Percentiles rank a stretch among this genome's conserved stretches.
Conservation (phyloP, 2,329 filamentous ascomycete species). For the Rutstroemia sp. region DNA sequence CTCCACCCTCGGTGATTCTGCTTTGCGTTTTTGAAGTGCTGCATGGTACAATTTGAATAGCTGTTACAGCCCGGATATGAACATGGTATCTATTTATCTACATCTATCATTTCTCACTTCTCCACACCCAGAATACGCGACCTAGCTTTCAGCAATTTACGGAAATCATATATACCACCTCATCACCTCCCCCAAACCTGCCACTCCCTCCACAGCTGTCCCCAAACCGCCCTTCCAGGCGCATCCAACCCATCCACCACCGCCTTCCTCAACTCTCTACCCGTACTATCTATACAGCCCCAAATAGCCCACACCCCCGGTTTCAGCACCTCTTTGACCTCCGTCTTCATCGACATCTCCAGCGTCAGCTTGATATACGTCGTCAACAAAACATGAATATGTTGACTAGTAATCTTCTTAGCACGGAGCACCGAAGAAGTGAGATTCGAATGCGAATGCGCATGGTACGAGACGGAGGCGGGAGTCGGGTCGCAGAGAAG, state of each 20-base stretch:
- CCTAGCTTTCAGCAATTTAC: no score
- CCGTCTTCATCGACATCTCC: slow-evolving; percentile 43
- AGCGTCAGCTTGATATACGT: slow-evolving; percentile 55
- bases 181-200: slow-evolving; percentile 50
- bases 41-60: no score
- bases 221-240: slow-evolving; percentile 51
- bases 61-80: no score
- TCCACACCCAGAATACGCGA: no score
- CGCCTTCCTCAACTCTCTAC: slow-evolving; percentile 45
- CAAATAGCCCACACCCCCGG: slow-evolving; percentile 52
- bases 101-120: no score
- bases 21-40: no score
- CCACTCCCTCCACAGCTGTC: slow-evolving; percentile 51
- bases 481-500: slow-evolving; percentile 53
- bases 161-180: no score
- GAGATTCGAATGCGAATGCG: slow-evolving; percentile 38
- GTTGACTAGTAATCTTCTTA: slow-evolving; percentile 52
- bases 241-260: slow-evolving; percentile 53
- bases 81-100: no score
- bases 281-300: slow-evolving; percentile 39
- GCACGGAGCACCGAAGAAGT: slow-evolving; percentile 55
- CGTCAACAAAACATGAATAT: slow-evolving; percentile 55
- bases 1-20: no score
- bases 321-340: slow-evolving; percentile 48
- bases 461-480: slow-evolving; percentile 39